Conservation (phyloP, 1,284 basidiomycete genomes). For the Retiboletus fuscus region DNA sequence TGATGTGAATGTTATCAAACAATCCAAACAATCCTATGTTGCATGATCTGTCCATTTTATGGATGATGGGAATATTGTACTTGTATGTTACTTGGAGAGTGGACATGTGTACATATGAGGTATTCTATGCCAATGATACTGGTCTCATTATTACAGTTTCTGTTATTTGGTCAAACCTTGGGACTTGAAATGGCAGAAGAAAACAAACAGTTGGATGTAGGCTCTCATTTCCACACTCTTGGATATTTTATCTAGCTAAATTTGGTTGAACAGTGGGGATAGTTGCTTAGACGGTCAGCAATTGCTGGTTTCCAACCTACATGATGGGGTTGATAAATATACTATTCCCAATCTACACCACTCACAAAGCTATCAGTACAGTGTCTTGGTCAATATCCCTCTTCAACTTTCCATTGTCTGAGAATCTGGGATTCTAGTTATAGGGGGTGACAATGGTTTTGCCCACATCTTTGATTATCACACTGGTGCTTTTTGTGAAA, state of each 20-base stretch:
- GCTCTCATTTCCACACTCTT: not conserved
- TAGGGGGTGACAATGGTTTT: constrained; percentile 17
- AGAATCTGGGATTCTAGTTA: constrained; percentile 4
- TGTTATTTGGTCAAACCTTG: constrained; percentile 11
- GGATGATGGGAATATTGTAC: constrained; percentile 3
- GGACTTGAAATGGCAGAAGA: constrained; percentile 19
- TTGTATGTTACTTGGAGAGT: constrained; percentile 17
- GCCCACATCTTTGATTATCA: constrained; percentile 11
- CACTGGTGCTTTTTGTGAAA: not conserved
- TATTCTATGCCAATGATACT: not conserved
- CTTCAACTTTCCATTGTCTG: constrained; percentile 4
- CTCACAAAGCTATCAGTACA: constrained; percentile 5
- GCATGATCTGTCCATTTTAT: constrained; percentile 3
- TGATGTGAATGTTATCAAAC: not conserved
- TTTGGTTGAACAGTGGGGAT: constrained; percentile 2
- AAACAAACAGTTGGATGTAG: constrained; percentile 1
- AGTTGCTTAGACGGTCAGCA: constrained; percentile 9
- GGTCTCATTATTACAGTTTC: not conserved
- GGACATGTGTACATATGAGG: constrained; percentile 3
- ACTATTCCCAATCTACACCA: not conserved
- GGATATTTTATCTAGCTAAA: not conserved
- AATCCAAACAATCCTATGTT: constrained; percentile 17
- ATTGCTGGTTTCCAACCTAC: constrained; percentile 10
- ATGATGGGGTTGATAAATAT: constrained; percentile 11
- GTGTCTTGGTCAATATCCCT: not conserved